Evolutionary conservation across 768 basidiomycete species (phyloP).

Genomic region (Mycena galericulata): DNA sequence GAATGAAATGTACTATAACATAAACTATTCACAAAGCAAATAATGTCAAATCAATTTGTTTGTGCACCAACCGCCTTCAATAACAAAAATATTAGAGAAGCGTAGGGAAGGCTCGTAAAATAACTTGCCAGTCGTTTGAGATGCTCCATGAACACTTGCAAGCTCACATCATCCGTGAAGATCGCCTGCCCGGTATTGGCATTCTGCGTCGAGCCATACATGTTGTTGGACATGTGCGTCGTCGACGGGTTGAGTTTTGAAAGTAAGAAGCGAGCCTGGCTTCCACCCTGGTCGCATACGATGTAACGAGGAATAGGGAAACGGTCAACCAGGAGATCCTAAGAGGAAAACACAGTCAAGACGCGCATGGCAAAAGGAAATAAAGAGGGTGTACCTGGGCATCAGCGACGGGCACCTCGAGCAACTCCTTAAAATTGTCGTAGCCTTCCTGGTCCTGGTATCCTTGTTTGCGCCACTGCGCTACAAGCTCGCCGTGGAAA

Average conservation of each 20-base stretch:
- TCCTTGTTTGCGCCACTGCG: conserved; percentile 97
- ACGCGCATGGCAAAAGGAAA: not conserved
- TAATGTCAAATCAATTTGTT: conserved; percentile 59
- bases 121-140: conserved; percentile 87
- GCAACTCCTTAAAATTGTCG: conserved; percentile 96
- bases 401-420: conserved; percentile 88
- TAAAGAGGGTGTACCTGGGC: conserved; percentile 71
- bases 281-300: conserved; percentile 97
- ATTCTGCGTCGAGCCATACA: conserved; percentile 85
- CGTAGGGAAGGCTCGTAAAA: not conserved
- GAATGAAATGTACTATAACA: conserved; percentile 13
- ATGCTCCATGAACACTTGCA: conserved; percentile 98
- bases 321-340: conserved; percentile 95
- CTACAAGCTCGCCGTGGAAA: conserved; percentile 98
- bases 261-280: conserved; percentile 97
- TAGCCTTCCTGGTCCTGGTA: conserved; percentile 99
- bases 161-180: conserved; percentile 98
- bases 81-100: conserved; percentile 9
- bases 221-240: conserved; percentile 93
- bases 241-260: conserved; percentile 98
- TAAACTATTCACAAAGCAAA: conserved; percentile 36
- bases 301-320: conserved; percentile 99
- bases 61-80: conserved; percentile 75
- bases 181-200: conserved; percentile 88
- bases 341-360: conserved; percentile 14